Conservation (phyloP, 2,329 filamentous ascomycete genomes). For the Sporothrix variecibatus region DNA sequence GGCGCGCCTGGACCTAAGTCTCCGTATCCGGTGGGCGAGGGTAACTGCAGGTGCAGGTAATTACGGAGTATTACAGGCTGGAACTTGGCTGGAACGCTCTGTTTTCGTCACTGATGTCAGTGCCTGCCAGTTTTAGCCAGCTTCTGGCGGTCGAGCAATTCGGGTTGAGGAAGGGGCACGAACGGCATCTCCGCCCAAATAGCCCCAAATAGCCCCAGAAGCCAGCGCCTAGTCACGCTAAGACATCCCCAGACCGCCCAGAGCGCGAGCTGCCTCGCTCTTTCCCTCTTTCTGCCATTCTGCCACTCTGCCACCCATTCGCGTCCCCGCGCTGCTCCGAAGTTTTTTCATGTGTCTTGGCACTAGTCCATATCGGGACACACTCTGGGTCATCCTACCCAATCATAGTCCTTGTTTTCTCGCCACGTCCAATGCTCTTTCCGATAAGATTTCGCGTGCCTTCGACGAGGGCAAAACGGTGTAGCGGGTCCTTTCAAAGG, state of each 20-base stretch:
- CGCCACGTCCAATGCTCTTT: constrained; percentile 27
- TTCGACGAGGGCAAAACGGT: constrained; percentile 18
- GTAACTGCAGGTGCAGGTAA: neutral
- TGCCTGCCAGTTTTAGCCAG: neutral
- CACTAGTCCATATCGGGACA: constrained; percentile 16
- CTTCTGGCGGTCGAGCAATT: constrained; percentile 12
- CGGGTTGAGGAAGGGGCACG: constrained; percentile 18
- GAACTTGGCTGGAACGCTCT: neutral
- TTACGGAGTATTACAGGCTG: neutral
- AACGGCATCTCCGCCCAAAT: constrained; percentile 3
- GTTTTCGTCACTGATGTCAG: constrained; percentile 19
- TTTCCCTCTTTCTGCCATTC: neutral
- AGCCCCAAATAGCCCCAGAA: too few species aligned
- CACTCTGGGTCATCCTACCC: neutral
- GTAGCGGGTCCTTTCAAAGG: neutral
- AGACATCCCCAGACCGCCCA: constrained; percentile 17
- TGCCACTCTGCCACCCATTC: neutral
- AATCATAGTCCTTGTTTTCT: constrained; percentile 26
- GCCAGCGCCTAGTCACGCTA: neutral
- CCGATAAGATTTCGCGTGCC: constrained; percentile 36
- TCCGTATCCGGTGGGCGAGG: neutral
- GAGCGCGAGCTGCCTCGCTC: neutral
- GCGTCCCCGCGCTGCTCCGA: constrained; percentile 22
- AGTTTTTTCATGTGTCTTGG: constrained; percentile 26
- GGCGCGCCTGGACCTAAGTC: constrained; percentile 1